Percentiles rank a stretch among this genome's conserved stretches.
Evolutionary conservation across 768 basidiomycete genomes (phyloP).

Genomic region (Leccinum rimulosum): DNA sequence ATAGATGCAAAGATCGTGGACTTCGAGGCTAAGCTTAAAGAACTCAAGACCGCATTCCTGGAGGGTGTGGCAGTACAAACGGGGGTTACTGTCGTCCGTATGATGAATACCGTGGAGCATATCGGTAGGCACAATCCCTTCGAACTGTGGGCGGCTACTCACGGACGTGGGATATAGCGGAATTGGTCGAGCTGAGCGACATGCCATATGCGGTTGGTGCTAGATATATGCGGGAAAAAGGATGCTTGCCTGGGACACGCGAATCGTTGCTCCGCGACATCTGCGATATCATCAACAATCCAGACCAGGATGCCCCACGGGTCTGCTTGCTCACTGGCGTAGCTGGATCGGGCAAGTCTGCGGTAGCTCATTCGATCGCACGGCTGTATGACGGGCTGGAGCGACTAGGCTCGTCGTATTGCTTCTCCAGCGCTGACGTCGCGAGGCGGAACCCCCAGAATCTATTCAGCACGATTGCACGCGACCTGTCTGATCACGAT

Average conservation of each 20-base stretch:
- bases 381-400: neutral
- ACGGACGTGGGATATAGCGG: neutral
- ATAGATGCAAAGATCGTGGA: too few species aligned
- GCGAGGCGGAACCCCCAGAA: neutral
- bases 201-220: neutral
- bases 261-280: neutral
- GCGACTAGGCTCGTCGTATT: neutral
- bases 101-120: neutral
- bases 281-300: neutral
- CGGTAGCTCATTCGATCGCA: neutral
- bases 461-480: neutral
- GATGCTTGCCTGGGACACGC: neutral
- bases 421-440: neutral
- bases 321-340: neutral
- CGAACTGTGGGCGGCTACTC: neutral
- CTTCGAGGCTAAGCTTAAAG: neutral
- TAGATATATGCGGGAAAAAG: neutral
- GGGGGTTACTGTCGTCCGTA: neutral
- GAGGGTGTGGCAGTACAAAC: neutral
- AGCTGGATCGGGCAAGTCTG: neutral
- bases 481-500: neutral
- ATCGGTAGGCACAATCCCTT: neutral
- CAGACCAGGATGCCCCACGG: neutral
- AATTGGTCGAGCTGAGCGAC: neutral
- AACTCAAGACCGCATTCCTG: neutral